Conservation (phyloP, 2,329 filamentous ascomycete species). For the Rutstroemia sp. region DNA sequence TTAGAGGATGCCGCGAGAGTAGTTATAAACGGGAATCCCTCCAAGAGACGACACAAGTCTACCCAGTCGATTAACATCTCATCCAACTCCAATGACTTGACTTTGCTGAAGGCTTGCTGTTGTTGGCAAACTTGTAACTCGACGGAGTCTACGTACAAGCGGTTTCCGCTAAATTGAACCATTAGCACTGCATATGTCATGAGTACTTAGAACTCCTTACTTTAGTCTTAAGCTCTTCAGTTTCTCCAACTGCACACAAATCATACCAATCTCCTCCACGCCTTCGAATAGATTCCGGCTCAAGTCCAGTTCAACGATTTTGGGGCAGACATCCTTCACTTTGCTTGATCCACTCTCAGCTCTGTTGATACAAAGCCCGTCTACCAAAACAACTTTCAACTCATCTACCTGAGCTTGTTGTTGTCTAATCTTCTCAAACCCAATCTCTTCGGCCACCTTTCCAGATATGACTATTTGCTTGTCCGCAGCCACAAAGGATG, state of each 20-base stretch:
- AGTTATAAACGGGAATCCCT: constrained; percentile 45
- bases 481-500: constrained; percentile 26
- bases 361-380: constrained; percentile 58
- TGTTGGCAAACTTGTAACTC: constrained; percentile 26
- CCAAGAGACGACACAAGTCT: constrained; percentile 48
- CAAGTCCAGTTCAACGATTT: constrained; percentile 73
- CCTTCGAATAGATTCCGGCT: constrained; percentile 73
- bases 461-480: constrained; percentile 61
- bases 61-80: constrained; percentile 61
- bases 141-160: constrained; percentile 46
- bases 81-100: constrained; percentile 57
- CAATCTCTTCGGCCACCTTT: constrained; percentile 88
- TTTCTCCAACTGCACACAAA: constrained; percentile 62
- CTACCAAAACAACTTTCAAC: constrained; percentile 73
- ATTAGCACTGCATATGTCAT: constrained; percentile 2
- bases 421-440: constrained; percentile 84
- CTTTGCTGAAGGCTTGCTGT: constrained; percentile 36
- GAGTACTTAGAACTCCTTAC: constrained; percentile 39
- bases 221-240: constrained; percentile 63
- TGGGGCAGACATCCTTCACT: constrained; percentile 49
- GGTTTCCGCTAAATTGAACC: constrained; percentile 56
- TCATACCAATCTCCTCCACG: constrained; percentile 58
- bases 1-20: constrained; percentile 50
- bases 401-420: constrained; percentile 73
- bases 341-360: constrained; percentile 29